Percentiles rank a stretch among this genome's conserved stretches.
Evolutionary conservation across 148 eudicot genomes (phyloP).

Genomic region (Vaccinium vitisidaea): DNA sequence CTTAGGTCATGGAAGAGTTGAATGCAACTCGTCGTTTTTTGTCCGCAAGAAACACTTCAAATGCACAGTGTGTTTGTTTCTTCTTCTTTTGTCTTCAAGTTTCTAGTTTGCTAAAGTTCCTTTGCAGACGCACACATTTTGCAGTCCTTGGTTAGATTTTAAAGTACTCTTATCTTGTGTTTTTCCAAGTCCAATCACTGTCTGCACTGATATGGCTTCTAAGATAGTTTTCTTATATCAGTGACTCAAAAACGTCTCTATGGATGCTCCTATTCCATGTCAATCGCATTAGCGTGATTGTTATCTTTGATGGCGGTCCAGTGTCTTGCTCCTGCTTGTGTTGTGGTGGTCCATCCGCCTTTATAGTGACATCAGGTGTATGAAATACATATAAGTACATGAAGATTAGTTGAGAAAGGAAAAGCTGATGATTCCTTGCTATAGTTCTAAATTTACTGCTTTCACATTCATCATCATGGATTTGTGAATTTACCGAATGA

Average conservation of each 20-base stretch:
- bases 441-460: not conserved
- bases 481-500: not conserved
- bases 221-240: not conserved
- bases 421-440: not conserved
- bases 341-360: not conserved
- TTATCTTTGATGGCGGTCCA: constrained; percentile 1
- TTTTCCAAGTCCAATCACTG: constrained; percentile 5
- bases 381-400: not conserved
- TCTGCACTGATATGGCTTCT: not conserved
- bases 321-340: not conserved
- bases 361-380: not conserved
- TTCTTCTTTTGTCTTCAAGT: not conserved
- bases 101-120: not conserved
- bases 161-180: not conserved
- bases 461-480: not conserved
- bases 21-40: not conserved
- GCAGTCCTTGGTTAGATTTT: not conserved
- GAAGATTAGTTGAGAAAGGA: not conserved
- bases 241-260: not conserved
- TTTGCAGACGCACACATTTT: not conserved
- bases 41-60: not conserved
- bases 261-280: not conserved
- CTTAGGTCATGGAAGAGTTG: not conserved
- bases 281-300: not conserved
- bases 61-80: not conserved